Evolutionary conservation across 2,329 filamentous ascomycete genomes (phyloP).

Genomic region (Hirsutella rhossiliensis): DNA sequence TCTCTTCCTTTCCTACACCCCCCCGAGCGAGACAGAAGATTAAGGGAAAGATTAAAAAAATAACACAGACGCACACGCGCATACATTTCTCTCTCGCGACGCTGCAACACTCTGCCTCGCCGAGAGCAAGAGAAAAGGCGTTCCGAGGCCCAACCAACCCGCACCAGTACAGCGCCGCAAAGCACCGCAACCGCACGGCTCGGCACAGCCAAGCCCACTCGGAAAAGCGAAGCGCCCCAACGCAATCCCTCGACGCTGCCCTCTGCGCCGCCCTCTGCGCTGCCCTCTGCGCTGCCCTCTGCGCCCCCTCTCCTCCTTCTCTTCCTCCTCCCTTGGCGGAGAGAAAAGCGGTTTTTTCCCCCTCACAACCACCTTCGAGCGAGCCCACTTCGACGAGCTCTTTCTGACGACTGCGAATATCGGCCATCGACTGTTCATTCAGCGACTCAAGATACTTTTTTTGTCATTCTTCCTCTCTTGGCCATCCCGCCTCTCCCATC

Average conservation of each 20-base stretch:
- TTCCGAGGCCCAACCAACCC: too few species aligned
- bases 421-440: background rate
- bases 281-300: background rate
- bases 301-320: background rate
- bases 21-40: too few species aligned
- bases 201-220: background rate
- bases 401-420: conserved; percentile 2
- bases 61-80: too few species aligned
- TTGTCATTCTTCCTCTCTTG: background rate
- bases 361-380: background rate
- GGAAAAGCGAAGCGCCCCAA: background rate
- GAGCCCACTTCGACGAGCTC: background rate
- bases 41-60: too few species aligned
- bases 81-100: too few species aligned
- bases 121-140: too few species aligned
- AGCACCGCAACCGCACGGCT: too few species aligned
- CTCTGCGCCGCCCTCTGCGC: background rate
- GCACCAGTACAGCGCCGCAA: too few species aligned
- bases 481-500: background rate
- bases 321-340: background rate
- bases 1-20: too few species aligned
- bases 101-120: too few species aligned
- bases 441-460: background rate
- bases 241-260: background rate
- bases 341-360: background rate